Base-by-base conservation (phyloP, 2,329 filamentous ascomycete genomes). In the Fusarium sp. region DNA sequence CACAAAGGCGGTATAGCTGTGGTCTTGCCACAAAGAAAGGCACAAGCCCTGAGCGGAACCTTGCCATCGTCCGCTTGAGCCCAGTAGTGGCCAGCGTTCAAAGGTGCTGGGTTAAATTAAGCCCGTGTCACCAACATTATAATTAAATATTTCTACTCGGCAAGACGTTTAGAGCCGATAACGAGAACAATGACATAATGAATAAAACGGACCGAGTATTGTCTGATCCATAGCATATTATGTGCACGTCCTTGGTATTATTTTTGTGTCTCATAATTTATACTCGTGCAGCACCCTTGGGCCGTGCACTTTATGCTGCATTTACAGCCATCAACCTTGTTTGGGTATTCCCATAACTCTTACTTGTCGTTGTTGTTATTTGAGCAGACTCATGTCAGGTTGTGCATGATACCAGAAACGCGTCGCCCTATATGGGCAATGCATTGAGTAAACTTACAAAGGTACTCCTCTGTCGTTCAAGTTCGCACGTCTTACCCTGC, bases 111-210 rank as follows among this genome's bases (percentile, higher is more conserved):
- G 33, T 18, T 36, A 16, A 38, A 20, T 20, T 4, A 38, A 28
- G 15, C 13, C 15, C 33, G 28, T 16, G 16, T 11, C 42, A 45
- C 8, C 33, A 53, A 41, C 9, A 50, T 26, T 23, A 16, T 26
- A 49, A 18, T 37, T 15, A 49, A 20, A 26, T 38, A 36, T 26
- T 34, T 65, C 36, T 20, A 30, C 12, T 44, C 15, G 36, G 31
- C 20, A n/a, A 62, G 42, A 23, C 23, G 42, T 11, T 13, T 13
- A 16, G 31, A 40, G 26, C 36, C 16, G 23, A 46, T 66, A 50
- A 65, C 56, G 62, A 65, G 57, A 59, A 23, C 30, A 66, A 62
- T 40, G 49, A 62, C 12, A n/a, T 65, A 15, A 65, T 16, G 61
- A 65, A 51, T 42, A 30, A 20, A 41, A 20, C 28, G 13, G 6